A percentile compares a stretch with the other conserved stretches of the same genome.
Evolutionary conservation across 495 filamentous ascomycete species (phyloP).

Genomic region (Rostrohypoxylon terebratum): DNA sequence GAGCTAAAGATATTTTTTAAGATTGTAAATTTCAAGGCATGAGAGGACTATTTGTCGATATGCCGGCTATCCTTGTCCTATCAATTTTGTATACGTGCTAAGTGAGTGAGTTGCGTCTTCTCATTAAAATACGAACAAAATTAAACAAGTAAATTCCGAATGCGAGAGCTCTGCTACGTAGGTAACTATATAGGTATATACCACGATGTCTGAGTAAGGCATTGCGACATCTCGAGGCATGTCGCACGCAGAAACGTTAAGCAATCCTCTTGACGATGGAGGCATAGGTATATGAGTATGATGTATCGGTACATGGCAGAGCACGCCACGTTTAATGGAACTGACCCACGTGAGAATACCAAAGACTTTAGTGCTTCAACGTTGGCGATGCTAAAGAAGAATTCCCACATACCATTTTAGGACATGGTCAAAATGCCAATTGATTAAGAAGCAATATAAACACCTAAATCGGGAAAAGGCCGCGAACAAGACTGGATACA

Average conservation of each 20-base stretch:
- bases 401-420: constrained; percentile 34
- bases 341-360: constrained; percentile 41
- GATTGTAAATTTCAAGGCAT: constrained; percentile 4
- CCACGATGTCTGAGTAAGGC: constrained; percentile 5
- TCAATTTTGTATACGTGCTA: neutral
- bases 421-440: constrained; percentile 32
- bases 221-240: neutral
- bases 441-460: constrained; percentile 40
- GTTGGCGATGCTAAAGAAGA: constrained; percentile 20
- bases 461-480: constrained; percentile 31
- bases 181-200: too few species aligned
- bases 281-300: neutral
- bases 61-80: neutral
- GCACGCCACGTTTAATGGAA: constrained; percentile 37
- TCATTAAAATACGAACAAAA: neutral
- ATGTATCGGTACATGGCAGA: constrained; percentile 32
- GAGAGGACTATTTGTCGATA: neutral
- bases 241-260: constrained; percentile 27
- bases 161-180: neutral
- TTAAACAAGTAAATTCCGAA: neutral
- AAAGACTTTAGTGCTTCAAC: constrained; percentile 6
- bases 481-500: constrained; percentile 19
- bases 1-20: neutral
- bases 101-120: neutral
- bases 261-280: neutral